These are phyloP conservation scores for Tubosaeta brunneosetosa DNA, from an alignment of 768 basidiomycete genomes.

Conservation along the genomic window DNA sequence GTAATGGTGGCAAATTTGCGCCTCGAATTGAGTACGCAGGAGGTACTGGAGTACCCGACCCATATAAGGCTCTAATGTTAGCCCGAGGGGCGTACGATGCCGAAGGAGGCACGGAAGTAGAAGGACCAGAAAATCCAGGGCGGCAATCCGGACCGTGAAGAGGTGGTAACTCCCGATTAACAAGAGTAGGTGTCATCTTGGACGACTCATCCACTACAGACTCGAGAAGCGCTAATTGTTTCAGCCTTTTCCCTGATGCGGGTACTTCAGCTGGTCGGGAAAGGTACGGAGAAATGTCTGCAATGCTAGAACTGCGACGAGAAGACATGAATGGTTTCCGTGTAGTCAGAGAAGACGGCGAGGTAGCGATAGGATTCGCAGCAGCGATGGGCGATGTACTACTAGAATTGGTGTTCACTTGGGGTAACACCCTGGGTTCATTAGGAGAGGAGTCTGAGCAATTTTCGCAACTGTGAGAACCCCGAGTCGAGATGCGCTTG, in stretches of 20 bases:
- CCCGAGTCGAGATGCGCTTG: conserved; percentile 1
- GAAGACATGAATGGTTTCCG: conserved; percentile 24
- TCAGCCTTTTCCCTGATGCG: conserved; percentile 57
- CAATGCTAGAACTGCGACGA: conserved; percentile 43
- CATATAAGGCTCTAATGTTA: conserved; percentile 32
- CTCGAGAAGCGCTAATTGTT: conserved; percentile 68
- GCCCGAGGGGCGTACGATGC: conserved; percentile 13
- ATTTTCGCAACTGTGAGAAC: conserved; percentile 6
- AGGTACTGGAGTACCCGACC: conserved; percentile 21
- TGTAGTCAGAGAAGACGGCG: conserved; percentile 12
- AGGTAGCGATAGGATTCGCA: not conserved
- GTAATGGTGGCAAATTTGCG: not conserved
- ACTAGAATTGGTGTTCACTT: conserved; percentile 1
- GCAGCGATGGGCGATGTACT: conserved; percentile 7
- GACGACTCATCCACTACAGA: conserved; percentile 71
- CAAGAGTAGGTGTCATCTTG: conserved; percentile 46
- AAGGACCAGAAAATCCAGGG: conserved; percentile 13
- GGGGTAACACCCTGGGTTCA: conserved; percentile 1
- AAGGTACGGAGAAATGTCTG: conserved; percentile 70
- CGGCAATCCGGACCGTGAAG: conserved; percentile 1
- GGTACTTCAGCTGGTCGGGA: conserved; percentile 50
- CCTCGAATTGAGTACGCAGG: conserved; percentile 7
- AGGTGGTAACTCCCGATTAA: conserved; percentile 22
- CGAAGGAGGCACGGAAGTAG: conserved; percentile 29
- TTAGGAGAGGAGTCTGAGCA: not conserved